Evolutionary conservation across 495 filamentous ascomycete genomes (phyloP).

Genomic region (Penicillium taxi): DNA sequence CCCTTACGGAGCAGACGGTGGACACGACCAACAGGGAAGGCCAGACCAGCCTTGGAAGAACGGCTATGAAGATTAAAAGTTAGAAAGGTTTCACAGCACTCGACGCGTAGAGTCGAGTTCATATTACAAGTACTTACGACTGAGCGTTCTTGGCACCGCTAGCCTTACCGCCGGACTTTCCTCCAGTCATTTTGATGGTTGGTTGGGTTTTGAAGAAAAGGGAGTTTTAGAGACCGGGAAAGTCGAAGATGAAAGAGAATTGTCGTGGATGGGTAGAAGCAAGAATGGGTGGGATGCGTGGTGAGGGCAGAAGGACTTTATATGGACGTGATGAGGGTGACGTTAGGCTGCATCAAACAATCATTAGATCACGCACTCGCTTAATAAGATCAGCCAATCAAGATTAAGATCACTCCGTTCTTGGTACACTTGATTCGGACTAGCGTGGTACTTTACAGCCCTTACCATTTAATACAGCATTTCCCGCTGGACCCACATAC

Average conservation of each 20-base stretch:
- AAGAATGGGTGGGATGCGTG: constrained; percentile 21
- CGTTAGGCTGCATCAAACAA: constrained; percentile 31
- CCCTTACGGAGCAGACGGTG: constrained; percentile 99
- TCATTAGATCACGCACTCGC: constrained; percentile 45
- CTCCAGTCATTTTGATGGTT: constrained; percentile 89
- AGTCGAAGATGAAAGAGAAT: constrained; percentile 6
- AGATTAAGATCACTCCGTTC: constrained; percentile 21
- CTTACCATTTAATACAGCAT: constrained; percentile 2
- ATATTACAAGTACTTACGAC: constrained; percentile 53
- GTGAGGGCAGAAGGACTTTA: constrained; percentile 36
- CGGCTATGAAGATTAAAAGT: constrained; percentile 56
- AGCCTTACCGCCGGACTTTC: constrained; percentile 98
- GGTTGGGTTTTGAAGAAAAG: constrained; percentile 7
- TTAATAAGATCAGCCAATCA: constrained; percentile 41
- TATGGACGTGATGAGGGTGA: constrained; percentile 40
- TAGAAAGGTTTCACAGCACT: no score
- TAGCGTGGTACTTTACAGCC: constrained; percentile 21
- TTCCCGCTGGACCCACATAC: constrained; percentile 15
- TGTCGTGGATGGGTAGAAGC: constrained; percentile 19
- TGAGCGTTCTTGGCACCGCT: constrained; percentile 93
- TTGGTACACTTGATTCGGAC: constrained; percentile 22
- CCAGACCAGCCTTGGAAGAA: constrained; percentile 98
- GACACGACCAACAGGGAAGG: constrained; percentile 99
- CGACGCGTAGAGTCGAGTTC: neutral
- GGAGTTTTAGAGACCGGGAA: constrained; percentile 8